These are phyloP conservation scores for Starmera caribaea DNA, from an alignment of 805 yeast genomes.

Conservation along the genomic window DNA sequence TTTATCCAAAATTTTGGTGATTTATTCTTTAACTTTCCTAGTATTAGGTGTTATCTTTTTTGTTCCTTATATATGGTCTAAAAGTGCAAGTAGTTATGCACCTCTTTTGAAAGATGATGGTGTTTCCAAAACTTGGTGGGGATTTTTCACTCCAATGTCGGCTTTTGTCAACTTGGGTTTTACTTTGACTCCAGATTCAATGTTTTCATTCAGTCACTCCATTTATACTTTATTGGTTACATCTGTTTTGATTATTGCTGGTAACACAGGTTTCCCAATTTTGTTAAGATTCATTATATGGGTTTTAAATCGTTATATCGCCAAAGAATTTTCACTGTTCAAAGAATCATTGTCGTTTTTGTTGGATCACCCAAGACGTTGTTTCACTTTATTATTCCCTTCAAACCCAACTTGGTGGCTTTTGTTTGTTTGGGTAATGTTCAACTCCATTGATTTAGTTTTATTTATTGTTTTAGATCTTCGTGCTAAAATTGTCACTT, in stretches of 20 bases:
- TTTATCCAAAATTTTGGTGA: conserved; percentile 51
- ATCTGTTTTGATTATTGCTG: conserved; percentile 70
- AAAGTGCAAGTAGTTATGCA: conserved; percentile 27
- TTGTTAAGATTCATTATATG: conserved; percentile 74
- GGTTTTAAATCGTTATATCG: conserved; percentile 49
- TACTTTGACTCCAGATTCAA: conserved; percentile 73
- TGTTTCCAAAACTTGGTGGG: conserved; percentile 86
- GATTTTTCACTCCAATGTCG: conserved; percentile 73
- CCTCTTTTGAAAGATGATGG: conserved; percentile 42
- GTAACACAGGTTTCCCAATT: conserved; percentile 92
- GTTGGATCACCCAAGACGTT: conserved; percentile 92
- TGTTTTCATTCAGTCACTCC: conserved; percentile 55
- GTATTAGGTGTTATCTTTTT: conserved; percentile 40
- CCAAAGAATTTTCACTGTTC: conserved; percentile 52
- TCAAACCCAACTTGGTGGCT: conserved; percentile 95
- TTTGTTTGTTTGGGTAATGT: conserved; percentile 54
- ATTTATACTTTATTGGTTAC: conserved; percentile 55
- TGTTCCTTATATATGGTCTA: conserved; percentile 50
- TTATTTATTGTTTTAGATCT: conserved; percentile 75
- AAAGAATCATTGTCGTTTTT: conserved; percentile 81
- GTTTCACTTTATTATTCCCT: conserved; percentile 88
- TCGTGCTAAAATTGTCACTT: conserved; percentile 36
- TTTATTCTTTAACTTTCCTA: conserved; percentile 72
- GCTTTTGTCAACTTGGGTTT: conserved; percentile 80
- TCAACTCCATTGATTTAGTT: conserved; percentile 72